Percentiles rank a stretch among this genome's conserved stretches.
phyloP scores from a whole-genome alignment of 768 basidiomycete genomes.

The Epithele typhae region DNA sequence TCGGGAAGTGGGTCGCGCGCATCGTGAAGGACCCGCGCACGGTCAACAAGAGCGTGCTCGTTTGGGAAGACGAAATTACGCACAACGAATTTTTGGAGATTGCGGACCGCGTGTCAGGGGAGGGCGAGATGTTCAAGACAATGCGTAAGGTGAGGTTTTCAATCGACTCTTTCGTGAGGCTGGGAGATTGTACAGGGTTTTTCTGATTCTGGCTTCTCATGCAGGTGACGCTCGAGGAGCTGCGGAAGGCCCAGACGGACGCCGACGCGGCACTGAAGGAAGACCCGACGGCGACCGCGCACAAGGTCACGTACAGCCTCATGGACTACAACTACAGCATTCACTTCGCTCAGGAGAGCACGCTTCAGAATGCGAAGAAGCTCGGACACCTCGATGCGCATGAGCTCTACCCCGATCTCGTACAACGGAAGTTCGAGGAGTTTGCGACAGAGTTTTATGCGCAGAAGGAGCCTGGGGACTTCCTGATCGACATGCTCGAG shows the following conservation, averaged over 20 bases:
- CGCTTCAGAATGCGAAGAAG: conserved; percentile 21
- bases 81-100: not conserved
- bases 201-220: too few species aligned
- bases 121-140: not conserved
- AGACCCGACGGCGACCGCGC: too few species aligned
- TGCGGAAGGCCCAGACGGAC: too few species aligned
- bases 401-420: conserved; percentile 28
- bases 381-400: conserved; percentile 26
- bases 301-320: too few species aligned
- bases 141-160: too few species aligned
- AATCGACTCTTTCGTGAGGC: too few species aligned
- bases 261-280: too few species aligned
- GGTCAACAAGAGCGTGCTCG: conserved; percentile 25
- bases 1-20: conserved; percentile 24
- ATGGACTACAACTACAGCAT: conserved; percentile 9
- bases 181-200: too few species aligned
- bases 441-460: conserved; percentile 23
- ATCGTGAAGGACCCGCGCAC: conserved; percentile 28
- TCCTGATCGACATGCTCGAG: not conserved
- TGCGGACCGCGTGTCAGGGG: not conserved
- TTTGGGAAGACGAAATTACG: conserved; percentile 18
- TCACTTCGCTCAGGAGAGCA: conserved; percentile 27
- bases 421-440: conserved; percentile 17
- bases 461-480: conserved; percentile 2
- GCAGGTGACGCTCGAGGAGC: too few species aligned